Evolutionary conservation across 805 yeast species (phyloP), one percentile per base, ranked within the genome.

Genomic region (Zygosaccharomyces pseudorouxii): DNA sequence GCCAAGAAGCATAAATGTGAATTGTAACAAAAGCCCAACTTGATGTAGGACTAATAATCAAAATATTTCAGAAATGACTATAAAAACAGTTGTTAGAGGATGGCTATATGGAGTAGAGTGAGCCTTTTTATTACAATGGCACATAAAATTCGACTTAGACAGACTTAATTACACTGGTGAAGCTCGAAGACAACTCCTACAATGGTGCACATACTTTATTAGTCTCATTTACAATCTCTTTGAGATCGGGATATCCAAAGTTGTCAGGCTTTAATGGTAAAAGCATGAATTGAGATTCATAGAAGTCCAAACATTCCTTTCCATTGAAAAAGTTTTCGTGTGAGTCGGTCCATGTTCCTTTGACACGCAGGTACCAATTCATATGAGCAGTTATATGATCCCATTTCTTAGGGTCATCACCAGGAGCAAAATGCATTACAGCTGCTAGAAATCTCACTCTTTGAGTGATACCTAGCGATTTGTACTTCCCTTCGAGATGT

Each of bases 291-390:
- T 37, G 22, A 25, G 27, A 36, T 29, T 44, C 36, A 22, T 25
- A 44, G 28, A 16, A 44, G 2, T 28, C n/a, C 31, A 44, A 27
- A 27, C 47, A 44, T 14, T 44, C 42, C 14, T 27, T 37, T 8
- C 47, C 47, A 37, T 44, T 42, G 12, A 20, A 19, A 27, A 44
- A 44, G n/a, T 12, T 11, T 4, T 27, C 42, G 4, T 27, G 10
- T 31, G 16, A 11, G 8, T 8, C 8, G 10, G 19, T 43, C 19
- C 23, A 16, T 28, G 10, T 28, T 2, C 27, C 31, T 7, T 11
- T 19, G 6, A 19, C 12, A 16, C n/a, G 25, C 18, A 44, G 40
- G n/a, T 44, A 25, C 12, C 36, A 18, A 18, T 37, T 44, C 33
- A 37, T 36, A 12, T 22, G 11, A 6, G 12, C 28, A 2, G 47